Percentiles rank a stretch among this genome's conserved stretches.
Conservation (phyloP, 495 filamentous ascomycete species). For the Cercophora samala region DNA sequence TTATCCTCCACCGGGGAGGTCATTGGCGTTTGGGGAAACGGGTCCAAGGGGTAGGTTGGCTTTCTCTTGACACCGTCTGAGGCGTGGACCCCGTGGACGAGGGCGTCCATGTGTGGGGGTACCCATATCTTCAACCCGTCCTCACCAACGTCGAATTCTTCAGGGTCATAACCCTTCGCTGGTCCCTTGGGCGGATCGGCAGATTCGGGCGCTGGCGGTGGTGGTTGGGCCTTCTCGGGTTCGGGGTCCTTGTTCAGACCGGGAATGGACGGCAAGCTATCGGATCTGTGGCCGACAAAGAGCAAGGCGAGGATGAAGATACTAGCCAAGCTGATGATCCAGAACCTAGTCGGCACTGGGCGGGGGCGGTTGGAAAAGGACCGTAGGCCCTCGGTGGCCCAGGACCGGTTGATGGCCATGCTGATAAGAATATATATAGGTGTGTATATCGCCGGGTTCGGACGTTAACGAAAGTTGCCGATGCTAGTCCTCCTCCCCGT, state of each 20-base stretch:
- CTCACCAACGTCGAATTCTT: neutral
- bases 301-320: slow-evolving; percentile 6
- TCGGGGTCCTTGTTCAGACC: neutral
- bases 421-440: neutral
- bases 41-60: slow-evolving; percentile 8
- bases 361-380: neutral
- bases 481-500: neutral
- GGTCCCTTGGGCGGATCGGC: neutral
- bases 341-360: neutral
- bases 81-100: slow-evolving; percentile 4
- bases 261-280: neutral
- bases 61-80: slow-evolving; percentile 8
- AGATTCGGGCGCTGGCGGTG: neutral
- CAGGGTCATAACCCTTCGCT: neutral
- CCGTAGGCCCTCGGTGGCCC: neutral
- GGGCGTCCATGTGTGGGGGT: slow-evolving; percentile 9
- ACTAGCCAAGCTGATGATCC: slow-evolving; percentile 8
- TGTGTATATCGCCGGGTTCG: neutral
- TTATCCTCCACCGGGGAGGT: neutral
- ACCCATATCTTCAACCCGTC: slow-evolving; percentile 1
- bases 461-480: neutral
- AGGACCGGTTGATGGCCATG: neutral
- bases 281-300: neutral
- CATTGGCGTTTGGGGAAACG: slow-evolving; percentile 9
- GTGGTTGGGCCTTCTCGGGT: neutral